Conservation (phyloP, 306 rosid species). For the Gynostemma pentaphyllum region DNA sequence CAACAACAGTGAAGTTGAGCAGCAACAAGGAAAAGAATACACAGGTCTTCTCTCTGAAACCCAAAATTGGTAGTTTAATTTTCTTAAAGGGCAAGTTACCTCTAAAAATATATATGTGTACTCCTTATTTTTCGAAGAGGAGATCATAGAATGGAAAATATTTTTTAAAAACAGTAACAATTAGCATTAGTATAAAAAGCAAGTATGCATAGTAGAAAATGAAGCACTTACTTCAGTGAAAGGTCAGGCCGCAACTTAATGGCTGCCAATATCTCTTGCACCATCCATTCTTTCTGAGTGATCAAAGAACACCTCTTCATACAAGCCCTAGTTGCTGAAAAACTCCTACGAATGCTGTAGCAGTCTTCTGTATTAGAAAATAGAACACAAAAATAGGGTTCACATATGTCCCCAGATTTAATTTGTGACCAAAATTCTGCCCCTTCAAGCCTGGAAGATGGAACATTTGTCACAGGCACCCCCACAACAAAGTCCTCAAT, state of each 20-base stretch:
- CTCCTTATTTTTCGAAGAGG: not conserved
- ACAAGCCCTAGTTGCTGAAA: conserved; percentile 34
- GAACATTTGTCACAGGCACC: conserved; percentile 15
- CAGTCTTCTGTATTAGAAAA: conserved; percentile 28
- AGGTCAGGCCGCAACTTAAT: conserved; percentile 48
- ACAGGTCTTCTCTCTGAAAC: conserved; percentile 61
- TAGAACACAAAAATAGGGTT: conserved; percentile 25
- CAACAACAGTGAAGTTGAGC: conserved; percentile 38
- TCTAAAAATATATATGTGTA: not conserved
- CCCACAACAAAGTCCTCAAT: conserved; percentile 17
- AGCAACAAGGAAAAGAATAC: conserved; percentile 52
- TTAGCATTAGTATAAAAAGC: not conserved
- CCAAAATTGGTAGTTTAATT: conserved; percentile 6
- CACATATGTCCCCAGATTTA: conserved; percentile 19
- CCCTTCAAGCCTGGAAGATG: conserved; percentile 22
- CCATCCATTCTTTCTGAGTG: conserved; percentile 44
- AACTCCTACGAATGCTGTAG: conserved; percentile 34
- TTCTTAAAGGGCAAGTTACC: not conserved
- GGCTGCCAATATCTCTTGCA: conserved; percentile 42
- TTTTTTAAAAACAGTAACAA: not conserved
- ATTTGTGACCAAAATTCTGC: conserved; percentile 12
- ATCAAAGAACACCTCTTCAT: conserved; percentile 35
- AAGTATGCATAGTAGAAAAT: not conserved
- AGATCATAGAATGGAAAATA: not conserved
- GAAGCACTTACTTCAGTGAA: conserved; percentile 33